Evolutionary conservation across 2,329 filamentous ascomycete genomes (phyloP).

Genomic region (Claviceps sp.): DNA sequence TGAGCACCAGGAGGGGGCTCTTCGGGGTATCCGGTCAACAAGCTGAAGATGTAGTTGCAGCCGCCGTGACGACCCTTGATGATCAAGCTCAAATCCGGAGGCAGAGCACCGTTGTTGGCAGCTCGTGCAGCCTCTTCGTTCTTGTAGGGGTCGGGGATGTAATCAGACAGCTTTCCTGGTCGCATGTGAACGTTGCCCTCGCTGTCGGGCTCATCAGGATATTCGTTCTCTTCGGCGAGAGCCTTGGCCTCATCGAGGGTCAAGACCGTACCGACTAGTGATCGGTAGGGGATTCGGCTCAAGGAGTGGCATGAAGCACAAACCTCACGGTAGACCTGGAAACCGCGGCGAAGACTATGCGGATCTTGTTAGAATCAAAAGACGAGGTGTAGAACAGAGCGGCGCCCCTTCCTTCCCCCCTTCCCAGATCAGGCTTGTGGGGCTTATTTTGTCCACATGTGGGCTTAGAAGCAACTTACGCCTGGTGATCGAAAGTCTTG

Average conservation of each 20-base stretch:
- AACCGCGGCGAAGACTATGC: conserved; percentile 83
- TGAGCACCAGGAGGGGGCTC: conserved; percentile 82
- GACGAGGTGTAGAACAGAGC: not conserved
- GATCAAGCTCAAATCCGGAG: conserved; percentile 94
- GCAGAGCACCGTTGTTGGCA: conserved; percentile 95
- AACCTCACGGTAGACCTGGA: conserved; percentile 98
- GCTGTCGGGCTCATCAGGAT: conserved; percentile 95
- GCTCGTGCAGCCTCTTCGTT: conserved; percentile 97
- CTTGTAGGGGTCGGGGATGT: conserved; percentile 89
- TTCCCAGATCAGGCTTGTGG: no score
- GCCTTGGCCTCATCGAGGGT: conserved; percentile 97
- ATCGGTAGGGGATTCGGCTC: conserved; percentile 82
- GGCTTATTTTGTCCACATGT: not conserved
- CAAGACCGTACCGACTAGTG: conserved; percentile 79
- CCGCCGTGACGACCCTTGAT: conserved; percentile 96
- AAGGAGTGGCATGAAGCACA: conserved; percentile 97
- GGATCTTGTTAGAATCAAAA: not conserved
- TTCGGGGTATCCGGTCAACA: conserved; percentile 94
- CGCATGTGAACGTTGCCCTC: conserved; percentile 97
- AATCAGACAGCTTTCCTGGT: conserved; percentile 95
- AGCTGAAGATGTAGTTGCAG: conserved; percentile 95
- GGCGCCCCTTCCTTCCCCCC: not conserved
- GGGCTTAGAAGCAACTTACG: conserved; percentile 45
- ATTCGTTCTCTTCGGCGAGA: conserved; percentile 95
- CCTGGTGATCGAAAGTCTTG: conserved; percentile 94